phyloP scores from a whole-genome alignment of 306 rosid species.

The Gynostemma pentaphyllum region DNA sequence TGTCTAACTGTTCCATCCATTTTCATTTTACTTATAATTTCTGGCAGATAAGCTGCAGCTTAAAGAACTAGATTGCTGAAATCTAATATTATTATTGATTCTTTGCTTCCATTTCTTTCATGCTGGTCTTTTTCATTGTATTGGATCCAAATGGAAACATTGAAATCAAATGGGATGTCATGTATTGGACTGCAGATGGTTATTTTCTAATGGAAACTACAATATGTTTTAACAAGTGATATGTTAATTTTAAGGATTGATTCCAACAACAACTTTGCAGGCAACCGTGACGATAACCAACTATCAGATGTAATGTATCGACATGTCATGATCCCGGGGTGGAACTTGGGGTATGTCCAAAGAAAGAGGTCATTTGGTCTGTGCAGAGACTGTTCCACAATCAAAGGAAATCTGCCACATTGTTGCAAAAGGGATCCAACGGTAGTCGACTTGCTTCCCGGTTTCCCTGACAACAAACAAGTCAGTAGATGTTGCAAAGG shows the following conservation, averaged over 20 bases:
- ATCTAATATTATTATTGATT: not conserved
- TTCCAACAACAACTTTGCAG: constrained; percentile 28
- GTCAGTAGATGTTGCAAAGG: constrained; percentile 56
- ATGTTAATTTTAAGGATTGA: too few relatives aligned
- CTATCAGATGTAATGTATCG: constrained; percentile 57
- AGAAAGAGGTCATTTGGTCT: constrained; percentile 59
- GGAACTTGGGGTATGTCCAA: constrained; percentile 77
- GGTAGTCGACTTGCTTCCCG: constrained; percentile 66
- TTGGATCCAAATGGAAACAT: constrained; percentile 25
- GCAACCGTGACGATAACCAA: constrained; percentile 70
- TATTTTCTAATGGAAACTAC: constrained; percentile 21
- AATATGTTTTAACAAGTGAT: too few relatives aligned
- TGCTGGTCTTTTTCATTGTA: not conserved
- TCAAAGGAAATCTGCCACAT: constrained; percentile 52
- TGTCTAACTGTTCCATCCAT: not conserved
- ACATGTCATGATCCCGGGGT: constrained; percentile 54
- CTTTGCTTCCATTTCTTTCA: not conserved
- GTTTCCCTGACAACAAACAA: constrained; percentile 71
- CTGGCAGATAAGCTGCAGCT: not conserved
- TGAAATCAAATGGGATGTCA: constrained; percentile 23
- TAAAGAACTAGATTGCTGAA: not conserved
- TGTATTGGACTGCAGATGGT: constrained; percentile 30
- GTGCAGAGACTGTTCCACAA: constrained; percentile 63
- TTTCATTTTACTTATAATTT: not conserved
- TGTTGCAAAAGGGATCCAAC: constrained; percentile 60